A percentile compares a stretch with the other conserved stretches of the same genome.
Conservation (phyloP, 2,329 filamentous ascomycete genomes). For the Trichoderma gracile region DNA sequence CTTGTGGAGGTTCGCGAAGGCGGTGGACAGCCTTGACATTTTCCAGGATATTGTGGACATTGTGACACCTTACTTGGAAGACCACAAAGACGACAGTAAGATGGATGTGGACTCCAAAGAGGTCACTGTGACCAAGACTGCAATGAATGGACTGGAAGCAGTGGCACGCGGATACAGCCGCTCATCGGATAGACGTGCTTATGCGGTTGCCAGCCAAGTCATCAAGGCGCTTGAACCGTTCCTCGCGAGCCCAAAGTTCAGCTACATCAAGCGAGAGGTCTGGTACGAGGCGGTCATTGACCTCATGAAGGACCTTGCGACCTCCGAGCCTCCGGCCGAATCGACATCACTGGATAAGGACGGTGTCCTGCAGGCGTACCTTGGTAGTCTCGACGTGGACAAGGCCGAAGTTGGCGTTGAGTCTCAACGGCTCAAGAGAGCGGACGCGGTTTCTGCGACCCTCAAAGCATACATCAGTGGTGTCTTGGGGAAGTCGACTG, state of each 20-base stretch:
- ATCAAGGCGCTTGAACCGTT: constrained; percentile 45
- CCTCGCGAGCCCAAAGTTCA: constrained; percentile 43
- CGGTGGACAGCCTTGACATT: constrained; percentile 68
- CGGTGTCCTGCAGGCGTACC: constrained; percentile 41
- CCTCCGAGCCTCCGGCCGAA: constrained; percentile 29
- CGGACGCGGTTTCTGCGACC: constrained; percentile 48
- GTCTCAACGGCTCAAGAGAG: constrained; percentile 50
- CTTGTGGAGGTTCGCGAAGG: constrained; percentile 71
- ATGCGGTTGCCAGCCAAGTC: constrained; percentile 44
- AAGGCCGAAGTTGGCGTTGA: constrained; percentile 52
- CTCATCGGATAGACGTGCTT: constrained; percentile 40
- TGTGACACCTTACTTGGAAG: constrained; percentile 62
- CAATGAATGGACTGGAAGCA: constrained; percentile 53
- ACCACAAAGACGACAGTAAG: constrained; percentile 57
- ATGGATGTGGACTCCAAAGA: constrained; percentile 69
- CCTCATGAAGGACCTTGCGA: constrained; percentile 47
- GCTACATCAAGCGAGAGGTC: constrained; percentile 48
- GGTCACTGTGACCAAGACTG: constrained; percentile 46
- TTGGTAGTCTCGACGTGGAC: constrained; percentile 50
- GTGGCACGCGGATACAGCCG: constrained; percentile 53
- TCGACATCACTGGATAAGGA: constrained; percentile 27
- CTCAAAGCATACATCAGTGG: constrained; percentile 46
- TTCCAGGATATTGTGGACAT: constrained; percentile 66
- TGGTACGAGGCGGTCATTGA: constrained; percentile 56
- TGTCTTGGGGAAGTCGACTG: constrained; percentile 41